phyloP scores from a whole-genome alignment of 2,329 filamentous ascomycete species.

The Trichocomaceae sp. region DNA sequence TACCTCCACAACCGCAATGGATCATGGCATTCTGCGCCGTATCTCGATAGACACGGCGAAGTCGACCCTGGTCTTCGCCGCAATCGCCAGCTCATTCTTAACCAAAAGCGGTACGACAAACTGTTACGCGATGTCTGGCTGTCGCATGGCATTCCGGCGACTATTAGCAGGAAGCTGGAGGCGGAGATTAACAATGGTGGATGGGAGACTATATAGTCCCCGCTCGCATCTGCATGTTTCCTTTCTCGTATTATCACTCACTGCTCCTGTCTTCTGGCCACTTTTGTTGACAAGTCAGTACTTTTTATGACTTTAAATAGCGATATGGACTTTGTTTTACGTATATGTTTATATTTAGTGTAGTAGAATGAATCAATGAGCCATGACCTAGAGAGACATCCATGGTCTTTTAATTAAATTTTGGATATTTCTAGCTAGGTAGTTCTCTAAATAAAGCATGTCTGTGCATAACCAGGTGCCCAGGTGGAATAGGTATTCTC shows the following conservation, averaged over 20 bases:
- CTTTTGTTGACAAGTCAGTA: not conserved
- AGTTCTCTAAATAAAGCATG: too few species aligned
- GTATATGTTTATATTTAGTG: not conserved
- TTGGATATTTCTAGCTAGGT: too few species aligned
- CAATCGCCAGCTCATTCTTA: conserved; percentile 82
- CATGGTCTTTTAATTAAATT: too few species aligned
- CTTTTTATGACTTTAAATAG: conserved; percentile 1
- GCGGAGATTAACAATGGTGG: conserved; percentile 95
- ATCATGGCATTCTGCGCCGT: conserved; percentile 80
- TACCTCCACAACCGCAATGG: conserved; percentile 78
- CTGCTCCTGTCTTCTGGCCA: not conserved
- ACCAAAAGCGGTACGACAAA: conserved; percentile 88
- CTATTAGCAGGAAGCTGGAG: conserved; percentile 84
- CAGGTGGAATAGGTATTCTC: too few species aligned
- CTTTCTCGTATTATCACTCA: not conserved
- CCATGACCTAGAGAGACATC: too few species aligned
- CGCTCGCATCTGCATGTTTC: too few species aligned
- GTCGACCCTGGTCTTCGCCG: conserved; percentile 84
- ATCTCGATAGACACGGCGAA: conserved; percentile 93
- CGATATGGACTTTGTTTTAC: not conserved
- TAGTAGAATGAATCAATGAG: too few species aligned
- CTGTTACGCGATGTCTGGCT: conserved; percentile 82
- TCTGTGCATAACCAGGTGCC: too few species aligned
- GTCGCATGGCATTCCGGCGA: conserved; percentile 75
- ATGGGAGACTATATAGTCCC: conserved; percentile 69